Evolutionary conservation across 2,329 filamentous ascomycete species (phyloP).

Genomic region (Chaetomiaceae sp.): DNA sequence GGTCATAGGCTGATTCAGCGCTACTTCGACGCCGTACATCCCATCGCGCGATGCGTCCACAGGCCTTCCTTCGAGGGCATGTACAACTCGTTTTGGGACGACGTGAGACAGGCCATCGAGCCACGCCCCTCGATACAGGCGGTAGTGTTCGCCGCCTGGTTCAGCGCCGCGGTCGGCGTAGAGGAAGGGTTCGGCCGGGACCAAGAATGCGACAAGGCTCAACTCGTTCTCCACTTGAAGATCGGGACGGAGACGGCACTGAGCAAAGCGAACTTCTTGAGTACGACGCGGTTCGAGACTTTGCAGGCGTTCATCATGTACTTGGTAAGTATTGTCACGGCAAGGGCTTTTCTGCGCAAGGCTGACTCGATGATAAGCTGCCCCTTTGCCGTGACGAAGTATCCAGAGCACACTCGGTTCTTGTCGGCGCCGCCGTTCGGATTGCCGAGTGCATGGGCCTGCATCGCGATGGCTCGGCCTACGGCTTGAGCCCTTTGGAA

Average conservation of each 20-base stretch:
- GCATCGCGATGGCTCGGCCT: conserved; percentile 63
- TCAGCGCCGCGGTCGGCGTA: conserved; percentile 64
- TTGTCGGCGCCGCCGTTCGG: conserved; percentile 65
- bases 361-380: conserved; percentile 41
- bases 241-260: conserved; percentile 62
- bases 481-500: conserved; percentile 60
- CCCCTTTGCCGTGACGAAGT: conserved; percentile 66
- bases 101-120: conserved; percentile 52
- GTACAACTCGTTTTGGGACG: conserved; percentile 60
- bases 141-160: conserved; percentile 62
- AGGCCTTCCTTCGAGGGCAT: conserved; percentile 59
- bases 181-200: conserved; percentile 47
- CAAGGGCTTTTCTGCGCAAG: conserved; percentile 24
- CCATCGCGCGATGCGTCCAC: conserved; percentile 62
- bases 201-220: conserved; percentile 48
- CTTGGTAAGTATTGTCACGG: conserved; percentile 42
- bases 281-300: conserved; percentile 65
- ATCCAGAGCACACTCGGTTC: conserved; percentile 65
- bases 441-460: conserved; percentile 74
- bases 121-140: conserved; percentile 60
- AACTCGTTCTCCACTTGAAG: conserved; percentile 57
- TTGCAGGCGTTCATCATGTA: conserved; percentile 74
- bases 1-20: conserved; percentile 59
- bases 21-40: conserved; percentile 64
- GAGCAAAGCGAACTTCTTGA: conserved; percentile 62